phyloP scores from a whole-genome alignment of 2,329 filamentous ascomycete genomes.

The Penicillium sp. region DNA sequence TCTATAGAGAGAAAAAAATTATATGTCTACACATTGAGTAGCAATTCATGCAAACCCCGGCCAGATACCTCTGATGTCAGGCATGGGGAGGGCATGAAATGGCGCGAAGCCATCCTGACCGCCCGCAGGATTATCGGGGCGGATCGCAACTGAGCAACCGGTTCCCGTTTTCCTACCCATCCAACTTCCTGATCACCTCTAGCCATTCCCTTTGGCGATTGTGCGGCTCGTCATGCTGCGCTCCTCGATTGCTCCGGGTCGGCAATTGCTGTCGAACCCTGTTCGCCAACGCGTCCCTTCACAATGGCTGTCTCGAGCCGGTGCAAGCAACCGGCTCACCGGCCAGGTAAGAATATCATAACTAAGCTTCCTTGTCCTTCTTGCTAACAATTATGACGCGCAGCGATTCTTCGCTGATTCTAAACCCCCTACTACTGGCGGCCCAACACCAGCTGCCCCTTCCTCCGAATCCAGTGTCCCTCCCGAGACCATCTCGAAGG shows the following conservation, averaged over 20 bases:
- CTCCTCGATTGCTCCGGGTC: slow-evolving; percentile 50
- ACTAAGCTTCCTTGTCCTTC: slow-evolving; percentile 7
- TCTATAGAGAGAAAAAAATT: too few species aligned
- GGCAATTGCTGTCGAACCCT: slow-evolving; percentile 40
- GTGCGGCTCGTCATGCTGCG: slow-evolving; percentile 55
- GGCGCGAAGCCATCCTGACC: slow-evolving; percentile 25
- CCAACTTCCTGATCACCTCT: slow-evolving; percentile 24
- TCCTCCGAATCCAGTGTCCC: slow-evolving; percentile 49
- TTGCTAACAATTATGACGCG: slow-evolving; percentile 25
- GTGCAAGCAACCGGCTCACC: slow-evolving; percentile 38
- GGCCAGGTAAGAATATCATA: slow-evolving; percentile 39
- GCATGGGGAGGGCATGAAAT: slow-evolving; percentile 1
- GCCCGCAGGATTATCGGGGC: slow-evolving; percentile 36
- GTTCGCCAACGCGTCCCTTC: slow-evolving; percentile 36
- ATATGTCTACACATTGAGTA: neutral
- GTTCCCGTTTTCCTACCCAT: slow-evolving; percentile 33
- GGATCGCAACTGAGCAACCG: slow-evolving; percentile 39
- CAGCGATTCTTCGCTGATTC: slow-evolving; percentile 52
- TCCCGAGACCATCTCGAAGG: slow-evolving; percentile 48
- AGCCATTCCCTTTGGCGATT: slow-evolving; percentile 30
- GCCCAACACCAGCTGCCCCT: slow-evolving; percentile 44
- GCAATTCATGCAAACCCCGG: neutral
- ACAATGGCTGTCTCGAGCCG: slow-evolving; percentile 45
- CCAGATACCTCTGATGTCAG: slow-evolving; percentile 2
- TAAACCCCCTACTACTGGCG: slow-evolving; percentile 38